Evolutionary conservation across 116 monocot genomes (phyloP), one percentile per base, ranked within the genome.

Genomic region (Dioscorea cayenensis): DNA sequence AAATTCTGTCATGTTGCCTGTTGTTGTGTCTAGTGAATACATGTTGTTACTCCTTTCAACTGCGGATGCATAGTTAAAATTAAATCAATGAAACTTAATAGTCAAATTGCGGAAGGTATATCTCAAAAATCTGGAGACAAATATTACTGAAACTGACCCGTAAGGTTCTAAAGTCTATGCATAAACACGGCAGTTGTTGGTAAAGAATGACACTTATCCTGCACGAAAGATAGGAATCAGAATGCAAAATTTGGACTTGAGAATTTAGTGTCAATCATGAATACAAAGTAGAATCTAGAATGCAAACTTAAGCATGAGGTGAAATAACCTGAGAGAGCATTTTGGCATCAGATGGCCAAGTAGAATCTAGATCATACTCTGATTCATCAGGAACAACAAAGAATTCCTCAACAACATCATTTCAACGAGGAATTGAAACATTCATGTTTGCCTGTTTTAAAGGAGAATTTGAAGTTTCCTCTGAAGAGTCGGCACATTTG

Each of bases 391-490:
- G 80, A 14, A 87, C 74, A 64, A 84, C 83, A 71, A 76, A 84
- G 72, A 88, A 88, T 72, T 89, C 89, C 75, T 89, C 89, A 38
- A 66, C 82, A 29, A 72, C 75, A 72, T 88, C 84, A 28, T 76
- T 85, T 23, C 77, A 29, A 60, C 80, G 85, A 69, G 69, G 48
- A 18, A 85, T 70, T 22, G 82, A 82, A 67, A 73, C 72, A 36
- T 63, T 21, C 16, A 36, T 72, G 20, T 73, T 80, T 63, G 73
- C 37, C 43, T 69, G 61, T 18, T 66, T 75, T 20, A 63, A 21
- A 55, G 76, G 17, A 70, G 36, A 60, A 13, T 35, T 51, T 62
- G 37, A 37, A 3, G 65, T 69, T 65, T 55, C 75, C 63, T 74
- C 68, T 58, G 28, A 32, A 63, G 65, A 52, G 67, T 75, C 66